Evolutionary conservation across 2,329 filamentous ascomycete species (phyloP).

Genomic region (Aspergillus spinulosporus): DNA sequence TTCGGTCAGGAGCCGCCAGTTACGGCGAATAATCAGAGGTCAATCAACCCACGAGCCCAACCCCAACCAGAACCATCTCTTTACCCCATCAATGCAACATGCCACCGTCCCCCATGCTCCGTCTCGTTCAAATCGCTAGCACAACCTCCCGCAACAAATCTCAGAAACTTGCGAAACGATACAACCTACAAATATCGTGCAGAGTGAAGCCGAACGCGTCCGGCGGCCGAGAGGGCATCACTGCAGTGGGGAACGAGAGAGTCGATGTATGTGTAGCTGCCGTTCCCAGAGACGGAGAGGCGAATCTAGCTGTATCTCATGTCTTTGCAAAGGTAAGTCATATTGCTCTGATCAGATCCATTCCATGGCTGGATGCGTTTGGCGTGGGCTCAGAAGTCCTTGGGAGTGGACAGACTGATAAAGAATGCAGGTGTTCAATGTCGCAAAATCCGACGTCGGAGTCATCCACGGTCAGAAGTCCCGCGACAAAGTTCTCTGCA

Average conservation of each 20-base stretch:
- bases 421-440: constrained; percentile 52
- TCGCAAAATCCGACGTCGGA: constrained; percentile 64
- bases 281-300: constrained; percentile 65
- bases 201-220: constrained; percentile 67
- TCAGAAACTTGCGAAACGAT: constrained; percentile 15
- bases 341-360: background rate
- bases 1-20: too few relatives aligned
- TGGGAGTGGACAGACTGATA: background rate
- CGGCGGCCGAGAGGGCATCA: constrained; percentile 62
- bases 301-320: constrained; percentile 66
- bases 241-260: constrained; percentile 55
- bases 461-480: constrained; percentile 65
- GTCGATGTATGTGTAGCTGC: constrained; percentile 68
- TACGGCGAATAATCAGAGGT: too few relatives aligned
- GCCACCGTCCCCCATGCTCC: constrained; percentile 15
- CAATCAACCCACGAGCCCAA: background rate
- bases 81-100: background rate
- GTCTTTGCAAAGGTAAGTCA: constrained; percentile 59
- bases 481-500: constrained; percentile 61
- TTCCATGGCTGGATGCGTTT: background rate
- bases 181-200: constrained; percentile 61
- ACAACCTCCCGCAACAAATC: constrained; percentile 12
- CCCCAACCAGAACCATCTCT: background rate
- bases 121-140: constrained; percentile 16
- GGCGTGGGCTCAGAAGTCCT: background rate